Percentiles rank a stretch among this genome's conserved stretches.
Conservation (phyloP, 169 alveolate genomes). For the Theileria annulata region DNA sequence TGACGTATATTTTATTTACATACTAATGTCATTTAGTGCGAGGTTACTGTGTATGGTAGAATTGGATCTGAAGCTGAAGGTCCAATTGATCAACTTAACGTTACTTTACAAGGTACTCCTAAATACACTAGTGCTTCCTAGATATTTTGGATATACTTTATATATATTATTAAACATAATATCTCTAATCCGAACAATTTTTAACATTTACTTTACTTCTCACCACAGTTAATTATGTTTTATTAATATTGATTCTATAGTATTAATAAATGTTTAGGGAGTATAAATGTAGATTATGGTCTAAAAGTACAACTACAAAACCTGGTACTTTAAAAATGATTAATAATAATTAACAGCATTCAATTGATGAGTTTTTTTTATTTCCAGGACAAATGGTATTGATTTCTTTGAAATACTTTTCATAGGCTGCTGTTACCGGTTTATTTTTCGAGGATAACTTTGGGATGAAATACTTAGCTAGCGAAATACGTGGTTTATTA, state of each 20-base stretch:
- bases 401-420: background rate
- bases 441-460: conserved; percentile 56
- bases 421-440: conserved; percentile 63
- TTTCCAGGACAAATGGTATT: conserved; percentile 70
- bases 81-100: conserved; percentile 48
- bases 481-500: conserved; percentile 35
- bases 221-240: background rate
- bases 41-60: conserved; percentile 58
- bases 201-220: background rate
- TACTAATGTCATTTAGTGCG: conserved; percentile 12
- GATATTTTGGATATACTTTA: no score
- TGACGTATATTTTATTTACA: conserved; percentile 15
- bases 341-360: conserved; percentile 5
- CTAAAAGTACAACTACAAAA: conserved; percentile 59
- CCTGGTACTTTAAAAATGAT: background rate
- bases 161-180: no score
- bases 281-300: conserved; percentile 47
- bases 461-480: conserved; percentile 56
- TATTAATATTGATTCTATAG: background rate
- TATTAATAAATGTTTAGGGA: conserved; percentile 16
- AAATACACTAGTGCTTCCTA: background rate
- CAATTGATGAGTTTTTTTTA: conserved; percentile 46
- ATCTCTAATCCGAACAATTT: no score
- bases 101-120: conserved; percentile 49
- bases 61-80: conserved; percentile 64